Evolutionary conservation across 2,329 filamentous ascomycete genomes (phyloP), one percentile per base, ranked within the genome.

Genomic region (Exophiala sideris): DNA sequence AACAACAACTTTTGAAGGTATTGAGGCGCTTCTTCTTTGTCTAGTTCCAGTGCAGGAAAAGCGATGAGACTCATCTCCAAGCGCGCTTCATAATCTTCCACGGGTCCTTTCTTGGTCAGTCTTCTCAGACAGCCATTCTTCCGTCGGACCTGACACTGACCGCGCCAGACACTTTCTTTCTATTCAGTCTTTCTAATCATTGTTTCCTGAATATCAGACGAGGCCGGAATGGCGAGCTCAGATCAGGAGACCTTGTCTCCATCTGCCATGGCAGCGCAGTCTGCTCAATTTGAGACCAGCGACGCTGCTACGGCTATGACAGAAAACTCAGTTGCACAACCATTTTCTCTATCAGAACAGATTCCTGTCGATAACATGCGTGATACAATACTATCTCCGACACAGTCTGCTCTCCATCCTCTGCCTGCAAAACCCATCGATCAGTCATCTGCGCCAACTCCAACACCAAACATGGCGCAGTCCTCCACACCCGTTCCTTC

Each of bases 401-500:
- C 56, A 38, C 56, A 59, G 18, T 62, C 62, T 33, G 39, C 41
- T 50, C 47, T 50, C 21, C 58, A 61, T 54, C 52, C 58, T 35
- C 53, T 60, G 41, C 56, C 58, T 34, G 18, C 58, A 18, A 55
- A 58, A 48, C 49, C 58, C 41, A 16, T 49, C 59, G 57, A 44
- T 50, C 49, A 54, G 42, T 14, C 48, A 33, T 38, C 56, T 49
- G 46, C 55, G 21, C 53, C 47, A 59, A 33, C 54, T 24, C 44
- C 58, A 21, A 52, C 52, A 32, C 40, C 52, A 34, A 48, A 38
- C 33, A 50, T 53, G 45, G 36, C 58, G 24, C 41, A 54, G 14
- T 46, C 69, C 66, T 39, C 67, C 66, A 52, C 67, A 67, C 60
- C 73, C 70, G 58, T 73, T 69, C 52, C 71, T 62, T 56, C 69